Conservation (phyloP, 257 asterid species). For the Primulina huaijiensis region DNA sequence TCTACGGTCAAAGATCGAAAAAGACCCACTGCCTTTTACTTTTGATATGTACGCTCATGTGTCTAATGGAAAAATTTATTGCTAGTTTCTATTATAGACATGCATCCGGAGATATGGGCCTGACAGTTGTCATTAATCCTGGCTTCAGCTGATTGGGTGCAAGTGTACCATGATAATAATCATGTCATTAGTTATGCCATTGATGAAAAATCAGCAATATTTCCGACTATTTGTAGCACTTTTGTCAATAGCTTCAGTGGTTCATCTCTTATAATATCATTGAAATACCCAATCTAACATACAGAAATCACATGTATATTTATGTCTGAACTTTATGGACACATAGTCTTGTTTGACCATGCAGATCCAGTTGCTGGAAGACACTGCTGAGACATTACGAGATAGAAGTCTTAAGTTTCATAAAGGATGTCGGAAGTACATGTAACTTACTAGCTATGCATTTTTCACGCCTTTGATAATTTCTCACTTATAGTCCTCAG, state of each 20-base stretch:
- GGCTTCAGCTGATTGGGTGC: background rate
- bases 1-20: background rate
- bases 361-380: slow-evolving; percentile 95
- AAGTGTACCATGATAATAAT: background rate
- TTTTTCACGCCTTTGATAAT: slow-evolving; percentile 16
- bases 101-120: background rate
- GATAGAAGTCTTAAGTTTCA: slow-evolving; percentile 83
- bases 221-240: background rate
- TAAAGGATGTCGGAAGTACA: slow-evolving; percentile 91
- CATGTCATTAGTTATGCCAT: background rate
- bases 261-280: slow-evolving; percentile 8
- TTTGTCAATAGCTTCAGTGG: background rate
- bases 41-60: background rate
- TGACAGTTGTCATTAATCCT: background rate
- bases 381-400: slow-evolving; percentile 71
- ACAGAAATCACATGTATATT: slow-evolving; percentile 7
- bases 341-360: slow-evolving; percentile 31
- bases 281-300: background rate
- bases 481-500: background rate
- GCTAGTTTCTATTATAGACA: background rate
- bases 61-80: background rate
- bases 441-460: slow-evolving; percentile 44
- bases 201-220: background rate
- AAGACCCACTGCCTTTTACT: background rate
- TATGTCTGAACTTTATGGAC: slow-evolving; percentile 23